These are phyloP conservation scores for Coemansia sp. DNA, from an alignment of 192 early-diverging fungal species.

Conservation along the genomic window DNA sequence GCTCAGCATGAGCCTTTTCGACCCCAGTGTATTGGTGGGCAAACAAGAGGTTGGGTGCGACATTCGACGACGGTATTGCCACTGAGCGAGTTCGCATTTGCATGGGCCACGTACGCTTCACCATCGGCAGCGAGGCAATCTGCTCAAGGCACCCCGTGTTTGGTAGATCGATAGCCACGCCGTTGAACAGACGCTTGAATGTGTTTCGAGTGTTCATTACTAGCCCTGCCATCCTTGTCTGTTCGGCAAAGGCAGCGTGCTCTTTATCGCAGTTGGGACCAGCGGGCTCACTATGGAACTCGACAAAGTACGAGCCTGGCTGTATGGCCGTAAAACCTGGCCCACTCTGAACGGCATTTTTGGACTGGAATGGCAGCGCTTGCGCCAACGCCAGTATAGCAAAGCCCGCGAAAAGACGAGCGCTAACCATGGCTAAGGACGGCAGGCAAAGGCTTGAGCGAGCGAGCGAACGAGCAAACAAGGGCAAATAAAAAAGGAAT, in stretches of 20 bases:
- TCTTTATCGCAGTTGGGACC: conserved; percentile 31
- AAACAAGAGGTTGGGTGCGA: conserved; percentile 49
- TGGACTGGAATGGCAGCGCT: conserved; percentile 19
- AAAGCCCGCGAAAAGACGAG: conserved; percentile 8
- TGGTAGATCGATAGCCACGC: conserved; percentile 47
- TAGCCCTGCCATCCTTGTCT: conserved; percentile 28
- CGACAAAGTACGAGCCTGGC: conserved; percentile 45
- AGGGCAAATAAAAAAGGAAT: neutral
- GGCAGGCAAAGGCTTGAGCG: neutral
- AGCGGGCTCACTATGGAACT: conserved; percentile 49
- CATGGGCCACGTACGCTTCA: conserved; percentile 53
- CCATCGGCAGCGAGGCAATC: conserved; percentile 33
- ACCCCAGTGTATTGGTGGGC: conserved; percentile 64
- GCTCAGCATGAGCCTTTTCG: conserved; percentile 52
- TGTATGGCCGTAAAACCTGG: conserved; percentile 22
- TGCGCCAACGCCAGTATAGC: conserved; percentile 12
- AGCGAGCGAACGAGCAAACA: neutral
- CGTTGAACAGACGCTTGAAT: conserved; percentile 54
- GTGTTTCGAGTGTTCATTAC: conserved; percentile 33
- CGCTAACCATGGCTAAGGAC: conserved; percentile 13
- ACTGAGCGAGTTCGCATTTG: conserved; percentile 43
- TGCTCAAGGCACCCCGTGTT: conserved; percentile 32
- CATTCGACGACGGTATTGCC: conserved; percentile 46
- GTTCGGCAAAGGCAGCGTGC: conserved; percentile 30
- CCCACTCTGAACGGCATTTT: conserved; percentile 3